Percentiles rank a stretch among this genome's conserved stretches.
Conservation (phyloP, 768 basidiomycete species). For the Kwoniella sp. region DNA sequence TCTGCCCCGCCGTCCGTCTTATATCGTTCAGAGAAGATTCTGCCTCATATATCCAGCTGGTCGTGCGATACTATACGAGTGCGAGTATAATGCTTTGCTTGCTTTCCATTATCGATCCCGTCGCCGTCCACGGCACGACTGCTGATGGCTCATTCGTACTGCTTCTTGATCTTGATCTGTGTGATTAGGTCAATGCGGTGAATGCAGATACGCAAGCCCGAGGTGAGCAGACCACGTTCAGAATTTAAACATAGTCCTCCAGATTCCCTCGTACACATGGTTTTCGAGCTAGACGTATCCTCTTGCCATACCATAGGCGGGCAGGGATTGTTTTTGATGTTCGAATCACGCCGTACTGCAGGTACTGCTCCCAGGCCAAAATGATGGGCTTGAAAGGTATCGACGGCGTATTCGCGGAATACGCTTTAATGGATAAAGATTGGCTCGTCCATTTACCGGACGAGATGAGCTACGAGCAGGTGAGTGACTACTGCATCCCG, state of each 20-base stretch:
- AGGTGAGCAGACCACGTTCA: neutral
- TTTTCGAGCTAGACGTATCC: too few relatives aligned
- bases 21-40: too few relatives aligned
- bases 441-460: neutral
- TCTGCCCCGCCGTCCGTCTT: too few relatives aligned
- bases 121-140: neutral
- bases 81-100: too few relatives aligned
- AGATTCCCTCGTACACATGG: too few relatives aligned
- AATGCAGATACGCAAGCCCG: neutral
- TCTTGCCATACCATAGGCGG: too few relatives aligned
- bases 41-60: too few relatives aligned
- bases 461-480: conserved; percentile 8
- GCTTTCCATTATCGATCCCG: too few relatives aligned
- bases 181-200: neutral
- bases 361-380: conserved; percentile 1
- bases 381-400: conserved; percentile 5
- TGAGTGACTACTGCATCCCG: neutral
- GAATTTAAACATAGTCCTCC: too few relatives aligned
- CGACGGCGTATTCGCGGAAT: conserved; percentile 9
- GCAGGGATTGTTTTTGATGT: too few relatives aligned
- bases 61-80: too few relatives aligned
- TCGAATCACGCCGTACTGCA: neutral
- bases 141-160: neutral
- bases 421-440: conserved; percentile 5
- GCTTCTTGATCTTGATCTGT: too few relatives aligned